Evolutionary conservation across 1,284 basidiomycete species (phyloP).

Genomic region (Puccinia hordei): DNA sequence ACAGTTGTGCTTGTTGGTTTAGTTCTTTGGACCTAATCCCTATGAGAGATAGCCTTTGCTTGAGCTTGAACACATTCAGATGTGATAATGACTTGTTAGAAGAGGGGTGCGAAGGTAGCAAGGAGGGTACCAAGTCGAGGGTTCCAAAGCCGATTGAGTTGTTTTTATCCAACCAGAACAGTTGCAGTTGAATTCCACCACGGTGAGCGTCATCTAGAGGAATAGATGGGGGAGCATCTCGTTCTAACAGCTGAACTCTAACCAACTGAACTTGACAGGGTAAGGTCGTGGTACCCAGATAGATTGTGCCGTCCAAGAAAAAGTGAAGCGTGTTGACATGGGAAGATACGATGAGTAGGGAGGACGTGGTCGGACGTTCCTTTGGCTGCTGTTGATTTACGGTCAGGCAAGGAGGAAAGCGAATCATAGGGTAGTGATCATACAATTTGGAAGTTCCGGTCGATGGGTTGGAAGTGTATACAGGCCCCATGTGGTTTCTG

Average conservation of each 20-base stretch:
- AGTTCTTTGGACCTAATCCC: conserved; percentile 39
- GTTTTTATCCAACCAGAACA: conserved; percentile 23
- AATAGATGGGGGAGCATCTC: neutral
- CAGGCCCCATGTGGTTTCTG: conserved; percentile 31
- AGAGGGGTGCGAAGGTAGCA: neutral
- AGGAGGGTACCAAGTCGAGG: conserved; percentile 18
- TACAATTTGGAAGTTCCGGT: neutral
- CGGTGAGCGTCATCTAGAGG: conserved; percentile 17
- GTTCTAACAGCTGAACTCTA: conserved; percentile 27
- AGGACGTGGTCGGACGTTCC: neutral
- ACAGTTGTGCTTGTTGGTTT: conserved; percentile 35
- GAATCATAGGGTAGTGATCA: conserved; percentile 37
- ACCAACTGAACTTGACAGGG: conserved; percentile 27
- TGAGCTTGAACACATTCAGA: conserved; percentile 1
- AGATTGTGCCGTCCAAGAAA: conserved; percentile 39
- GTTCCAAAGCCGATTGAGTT: neutral
- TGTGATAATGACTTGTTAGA: neutral
- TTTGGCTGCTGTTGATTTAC: conserved; percentile 20
- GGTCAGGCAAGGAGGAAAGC: conserved; percentile 39
- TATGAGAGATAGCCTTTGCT: conserved; percentile 22
- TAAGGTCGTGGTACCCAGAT: conserved; percentile 36
- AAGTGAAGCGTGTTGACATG: conserved; percentile 34
- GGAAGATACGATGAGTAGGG: conserved; percentile 43
- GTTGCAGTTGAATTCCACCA: conserved; percentile 22
- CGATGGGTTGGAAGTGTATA: conserved; percentile 23